Percentiles rank a stretch among this genome's conserved stretches.
Evolutionary conservation across 2,329 filamentous ascomycete species (phyloP).

Genomic region (Ceratocystis destructans): DNA sequence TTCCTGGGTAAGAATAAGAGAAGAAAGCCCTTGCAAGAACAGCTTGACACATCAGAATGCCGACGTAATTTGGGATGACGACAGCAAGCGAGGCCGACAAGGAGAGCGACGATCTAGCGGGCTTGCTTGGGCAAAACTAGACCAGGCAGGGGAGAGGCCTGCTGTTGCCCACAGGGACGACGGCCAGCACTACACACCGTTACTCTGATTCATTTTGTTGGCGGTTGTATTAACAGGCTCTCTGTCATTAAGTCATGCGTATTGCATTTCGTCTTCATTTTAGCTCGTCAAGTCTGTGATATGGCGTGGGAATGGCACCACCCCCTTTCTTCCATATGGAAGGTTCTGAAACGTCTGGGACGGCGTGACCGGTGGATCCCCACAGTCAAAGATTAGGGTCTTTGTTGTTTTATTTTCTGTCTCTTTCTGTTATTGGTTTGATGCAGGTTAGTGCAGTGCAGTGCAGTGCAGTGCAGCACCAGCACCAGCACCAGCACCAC

Average conservation of each 20-base stretch:
- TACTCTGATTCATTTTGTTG: not conserved
- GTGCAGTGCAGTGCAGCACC: too few relatives aligned
- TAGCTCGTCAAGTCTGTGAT: not conserved
- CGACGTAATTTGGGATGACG: constrained; percentile 2
- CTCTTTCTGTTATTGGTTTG: not conserved
- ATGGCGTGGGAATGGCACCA: not conserved
- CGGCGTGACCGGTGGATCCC: constrained; percentile 5
- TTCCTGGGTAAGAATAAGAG: not conserved
- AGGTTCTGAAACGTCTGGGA: constrained; percentile 8
- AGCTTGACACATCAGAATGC: not conserved
- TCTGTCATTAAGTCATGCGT: not conserved
- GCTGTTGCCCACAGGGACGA: not conserved
- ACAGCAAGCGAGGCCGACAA: not conserved
- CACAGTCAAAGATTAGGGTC: not conserved
- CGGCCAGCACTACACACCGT: not conserved
- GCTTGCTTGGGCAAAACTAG: not conserved
- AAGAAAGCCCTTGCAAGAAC: not conserved
- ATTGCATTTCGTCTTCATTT: not conserved
- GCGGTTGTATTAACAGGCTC: not conserved
- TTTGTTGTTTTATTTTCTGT: not conserved
- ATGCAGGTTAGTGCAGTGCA: not conserved
- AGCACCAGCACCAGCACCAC: too few relatives aligned
- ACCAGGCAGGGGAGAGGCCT: not conserved
- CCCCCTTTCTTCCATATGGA: constrained; percentile 7
- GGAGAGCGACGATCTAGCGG: not conserved